Evolutionary conservation across 2,329 filamentous ascomycete species (phyloP), one percentile per base, ranked within the genome.

Genomic region (Phyllosticta citribraziliensis): DNA sequence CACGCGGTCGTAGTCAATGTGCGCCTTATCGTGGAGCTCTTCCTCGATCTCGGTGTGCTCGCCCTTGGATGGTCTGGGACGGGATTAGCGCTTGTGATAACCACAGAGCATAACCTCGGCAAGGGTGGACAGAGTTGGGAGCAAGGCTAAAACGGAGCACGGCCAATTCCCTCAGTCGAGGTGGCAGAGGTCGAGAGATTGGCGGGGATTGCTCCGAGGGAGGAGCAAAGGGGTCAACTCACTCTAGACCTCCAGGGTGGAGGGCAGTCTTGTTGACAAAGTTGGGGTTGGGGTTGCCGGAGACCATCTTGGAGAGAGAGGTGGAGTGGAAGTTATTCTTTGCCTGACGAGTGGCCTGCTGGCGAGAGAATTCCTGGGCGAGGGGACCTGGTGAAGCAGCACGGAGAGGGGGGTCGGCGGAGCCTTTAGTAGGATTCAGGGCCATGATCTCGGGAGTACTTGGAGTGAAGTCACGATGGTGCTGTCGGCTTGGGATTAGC

Each of bases 1-100:
- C 72, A 99, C 94, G 73, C 91, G 89, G 79, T 97, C 89, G 76
- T 97, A 99, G 83, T 99, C 94, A 73, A 99, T 99, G 83, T 99
- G 93, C 68, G 94, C 94, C 73, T 88, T 91, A 78, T 97, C 91
- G 78, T 97, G 92, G 64, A 99, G 88, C 76, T 96, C 91, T 80
- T 97, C 91, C 80, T 99, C 91, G 66, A 99, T 86, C 76, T 97
- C 94, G 54, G 94, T 97, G 84, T 97, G 93, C 75, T 95, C 88
- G 71, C 83, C 82, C 72, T 86, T 82, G 10, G 60, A 61, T 47
- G 55, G 55, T 50, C 60, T 60, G 40, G 25, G 22, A 22, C 19
- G n/a, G 25, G 17, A 40, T 62, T 25, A 62, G 56, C n/a, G n/a
- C 11, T 20, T 22, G 19, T 52, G 27, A 47, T 20, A 35, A 56